Base-by-base conservation (phyloP, 2,329 filamentous ascomycete species). In the Lachnellula arida region DNA sequence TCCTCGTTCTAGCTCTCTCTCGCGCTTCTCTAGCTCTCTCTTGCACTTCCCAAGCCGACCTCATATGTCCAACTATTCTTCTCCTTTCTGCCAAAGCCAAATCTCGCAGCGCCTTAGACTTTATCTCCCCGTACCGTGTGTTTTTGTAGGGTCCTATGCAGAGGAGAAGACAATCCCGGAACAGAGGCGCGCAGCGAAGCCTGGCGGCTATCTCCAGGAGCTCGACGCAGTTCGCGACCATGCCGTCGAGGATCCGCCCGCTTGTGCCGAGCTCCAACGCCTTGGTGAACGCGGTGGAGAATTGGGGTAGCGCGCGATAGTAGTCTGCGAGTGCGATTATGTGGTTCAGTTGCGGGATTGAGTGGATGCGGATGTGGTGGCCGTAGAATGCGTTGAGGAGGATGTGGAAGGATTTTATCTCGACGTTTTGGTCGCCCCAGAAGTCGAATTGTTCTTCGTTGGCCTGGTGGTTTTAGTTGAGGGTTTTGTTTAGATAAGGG, bases 281-380 rank as follows among this genome's bases (percentile, higher is more conserved):
- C 12, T 40, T 23, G 1, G 49, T 19, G 7, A 42, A 34, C 12
- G 22, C 53, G 5, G 4, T 4, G 2, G 47, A 28, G 15, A 51
- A 19, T 35, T 34, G 37, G 9, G 53, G 53, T 5, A 55, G 25
- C 14, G 47, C 34, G 12, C 53, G 48, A 17, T 55, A 55, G 43
- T 55, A 55, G 25, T 55, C 53, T 15, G 53, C 53, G 5, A 55
- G 40, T 12, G 19, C 12, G 7, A 35, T 51, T n/a, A 49, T 23
- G 2, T 35, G 11, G 15, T 46, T 7, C 2, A 57, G 50, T n/a
- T 51, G 25, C 11, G 14, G 7, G 9, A 34, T 28, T 15, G 49
- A 46, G 3, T 22, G 22, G 25, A 51, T 11, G 37, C 23, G 14
- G 3, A 49, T 25, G 14, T n/a, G 8, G 8, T 14, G 9, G 3